Evolutionary conservation across 805 yeast species (phyloP).

Genomic region (Pichia manshurica): DNA sequence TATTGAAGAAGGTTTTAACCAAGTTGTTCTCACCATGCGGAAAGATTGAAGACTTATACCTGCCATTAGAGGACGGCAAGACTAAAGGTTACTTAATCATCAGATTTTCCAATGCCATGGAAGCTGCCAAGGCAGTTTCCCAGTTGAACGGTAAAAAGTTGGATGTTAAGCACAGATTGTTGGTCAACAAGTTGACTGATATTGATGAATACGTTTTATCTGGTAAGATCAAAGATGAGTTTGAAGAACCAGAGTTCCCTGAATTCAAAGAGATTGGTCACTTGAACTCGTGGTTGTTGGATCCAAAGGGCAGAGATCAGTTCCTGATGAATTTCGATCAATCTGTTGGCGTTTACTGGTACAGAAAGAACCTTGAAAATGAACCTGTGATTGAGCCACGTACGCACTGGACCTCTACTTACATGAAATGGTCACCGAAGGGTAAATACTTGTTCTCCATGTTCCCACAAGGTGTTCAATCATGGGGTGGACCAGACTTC

Average conservation of each 20-base stretch:
- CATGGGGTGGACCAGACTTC: slow-evolving; percentile 90
- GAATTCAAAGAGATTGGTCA: slow-evolving; percentile 73
- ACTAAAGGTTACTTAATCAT: slow-evolving; percentile 85
- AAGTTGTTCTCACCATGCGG: slow-evolving; percentile 79
- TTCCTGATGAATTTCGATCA: slow-evolving; percentile 74
- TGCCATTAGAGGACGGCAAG: slow-evolving; percentile 76
- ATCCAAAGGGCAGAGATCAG: slow-evolving; percentile 86
- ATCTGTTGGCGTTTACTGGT: slow-evolving; percentile 82
- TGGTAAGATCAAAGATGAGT: slow-evolving; percentile 56
- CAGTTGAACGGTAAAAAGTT: slow-evolving; percentile 82
- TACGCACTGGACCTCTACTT: slow-evolving; percentile 80
- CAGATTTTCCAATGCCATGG: slow-evolving; percentile 62
- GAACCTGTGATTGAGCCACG: slow-evolving; percentile 76
- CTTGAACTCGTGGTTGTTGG: slow-evolving; percentile 87
- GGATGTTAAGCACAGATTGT: slow-evolving; percentile 87
- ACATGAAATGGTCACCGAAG: slow-evolving; percentile 85
- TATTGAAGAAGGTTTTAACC: slow-evolving; percentile 75
- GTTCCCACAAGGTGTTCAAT: slow-evolving; percentile 90
- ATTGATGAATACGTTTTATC: slow-evolving; percentile 71
- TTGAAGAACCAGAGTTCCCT: slow-evolving; percentile 66
- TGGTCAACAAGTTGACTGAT: slow-evolving; percentile 76
- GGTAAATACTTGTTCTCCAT: slow-evolving; percentile 84
- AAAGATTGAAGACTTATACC: slow-evolving; percentile 67
- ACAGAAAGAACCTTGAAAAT: slow-evolving; percentile 60
- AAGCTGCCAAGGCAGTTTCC: slow-evolving; percentile 74